A percentile compares a stretch with the other conserved stretches of the same genome.
Evolutionary conservation across 805 yeast species (phyloP).

Genomic region (Teunomyces kruisii): DNA sequence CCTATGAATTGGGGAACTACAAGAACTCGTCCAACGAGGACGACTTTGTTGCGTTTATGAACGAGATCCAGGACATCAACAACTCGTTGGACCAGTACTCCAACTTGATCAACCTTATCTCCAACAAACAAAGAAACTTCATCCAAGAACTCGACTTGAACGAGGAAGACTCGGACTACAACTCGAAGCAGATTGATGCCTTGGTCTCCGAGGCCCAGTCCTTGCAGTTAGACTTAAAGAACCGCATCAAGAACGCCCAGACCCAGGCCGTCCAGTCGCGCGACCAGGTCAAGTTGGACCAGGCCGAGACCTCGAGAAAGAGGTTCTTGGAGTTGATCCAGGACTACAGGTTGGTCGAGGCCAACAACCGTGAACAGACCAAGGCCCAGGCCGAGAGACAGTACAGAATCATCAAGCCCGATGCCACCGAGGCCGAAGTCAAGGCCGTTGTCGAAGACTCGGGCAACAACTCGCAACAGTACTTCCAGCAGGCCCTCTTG

Average conservation of each 20-base stretch:
- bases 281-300: slow-evolving; percentile 81
- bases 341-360: slow-evolving; percentile 83
- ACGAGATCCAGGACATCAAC: slow-evolving; percentile 45
- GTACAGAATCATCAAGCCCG: slow-evolving; percentile 84
- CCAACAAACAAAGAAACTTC: slow-evolving; percentile 41
- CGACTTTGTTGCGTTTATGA: slow-evolving; percentile 46
- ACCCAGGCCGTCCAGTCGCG: slow-evolving; percentile 53
- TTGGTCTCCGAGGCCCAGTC: slow-evolving; percentile 76
- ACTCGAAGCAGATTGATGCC: slow-evolving; percentile 74
- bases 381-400: slow-evolving; percentile 90
- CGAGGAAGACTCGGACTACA: slow-evolving; percentile 52
- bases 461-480: slow-evolving; percentile 74
- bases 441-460: slow-evolving; percentile 81
- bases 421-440: slow-evolving; percentile 80
- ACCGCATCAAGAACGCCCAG: slow-evolving; percentile 75
- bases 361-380: slow-evolving; percentile 79
- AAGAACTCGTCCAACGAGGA: slow-evolving; percentile 31
- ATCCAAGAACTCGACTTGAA: slow-evolving; percentile 42
- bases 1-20: slow-evolving; percentile 27
- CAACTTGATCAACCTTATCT: slow-evolving; percentile 36
- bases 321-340: slow-evolving; percentile 84
- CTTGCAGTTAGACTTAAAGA: slow-evolving; percentile 72
- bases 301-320: slow-evolving; percentile 85
- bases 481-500: slow-evolving; percentile 88
- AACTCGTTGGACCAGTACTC: slow-evolving; percentile 41